These are phyloP conservation scores for Amanita pseudoporphyria DNA, from an alignment of 768 basidiomycete species.

Conservation along the genomic window DNA sequence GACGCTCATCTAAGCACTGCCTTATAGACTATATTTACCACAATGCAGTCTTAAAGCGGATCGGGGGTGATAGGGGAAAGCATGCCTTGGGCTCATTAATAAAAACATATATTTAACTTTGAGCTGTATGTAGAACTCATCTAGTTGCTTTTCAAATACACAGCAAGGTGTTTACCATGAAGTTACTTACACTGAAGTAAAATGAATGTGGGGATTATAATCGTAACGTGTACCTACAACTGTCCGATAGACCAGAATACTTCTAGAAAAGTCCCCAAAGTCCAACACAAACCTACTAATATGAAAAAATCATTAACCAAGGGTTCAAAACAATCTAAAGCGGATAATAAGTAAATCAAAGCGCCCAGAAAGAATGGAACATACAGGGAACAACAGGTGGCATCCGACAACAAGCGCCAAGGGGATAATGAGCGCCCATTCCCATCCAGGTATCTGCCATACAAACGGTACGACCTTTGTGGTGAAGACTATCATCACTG, in stretches of 20 bases:
- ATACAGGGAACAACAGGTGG: slow-evolving; percentile 64
- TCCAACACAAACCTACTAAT: slow-evolving; percentile 18
- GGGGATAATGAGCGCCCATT: slow-evolving; percentile 71
- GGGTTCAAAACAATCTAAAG: slow-evolving; percentile 69
- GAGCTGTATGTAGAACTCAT: no score
- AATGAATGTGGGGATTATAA: background rate
- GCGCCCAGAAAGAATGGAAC: slow-evolving; percentile 15
- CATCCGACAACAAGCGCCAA: slow-evolving; percentile 57
- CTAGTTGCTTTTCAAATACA: no score
- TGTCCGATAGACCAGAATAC: background rate
- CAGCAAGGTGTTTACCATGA: no score
- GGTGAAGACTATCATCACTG: slow-evolving; percentile 53
- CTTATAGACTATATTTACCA: background rate
- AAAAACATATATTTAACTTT: no score
- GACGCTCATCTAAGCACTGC: no score
- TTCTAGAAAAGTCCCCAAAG: background rate
- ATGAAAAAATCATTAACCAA: slow-evolving; percentile 79
- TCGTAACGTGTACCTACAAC: background rate
- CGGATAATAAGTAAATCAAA: slow-evolving; percentile 1
- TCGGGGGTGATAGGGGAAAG: no score
- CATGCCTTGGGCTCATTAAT: no score
- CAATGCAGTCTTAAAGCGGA: background rate
- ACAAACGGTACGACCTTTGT: slow-evolving; percentile 46
- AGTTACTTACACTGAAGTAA: background rate
- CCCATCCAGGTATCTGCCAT: slow-evolving; percentile 55